Evolutionary conservation across 495 filamentous ascomycete genomes (phyloP).

Genomic region (Darksidea phi): DNA sequence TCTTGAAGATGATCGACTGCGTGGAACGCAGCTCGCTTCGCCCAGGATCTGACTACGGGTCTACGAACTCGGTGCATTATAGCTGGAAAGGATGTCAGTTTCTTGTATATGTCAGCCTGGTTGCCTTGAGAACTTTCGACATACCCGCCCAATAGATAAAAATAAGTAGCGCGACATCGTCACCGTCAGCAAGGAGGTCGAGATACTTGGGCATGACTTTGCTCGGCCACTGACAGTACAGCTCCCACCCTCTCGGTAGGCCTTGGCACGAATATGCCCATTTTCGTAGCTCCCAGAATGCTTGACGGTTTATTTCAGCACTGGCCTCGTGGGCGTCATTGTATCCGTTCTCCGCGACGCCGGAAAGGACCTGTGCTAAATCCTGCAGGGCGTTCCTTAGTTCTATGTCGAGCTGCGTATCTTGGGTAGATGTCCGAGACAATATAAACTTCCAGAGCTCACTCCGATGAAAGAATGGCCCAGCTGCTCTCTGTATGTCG

Average conservation of each 20-base stretch:
- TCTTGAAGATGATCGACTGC: background rate
- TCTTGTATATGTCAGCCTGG: too few species aligned
- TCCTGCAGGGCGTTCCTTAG: background rate
- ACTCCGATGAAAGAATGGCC: slow-evolving; percentile 1
- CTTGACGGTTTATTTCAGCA: slow-evolving; percentile 11
- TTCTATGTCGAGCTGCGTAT: background rate
- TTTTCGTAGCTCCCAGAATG: slow-evolving; percentile 12
- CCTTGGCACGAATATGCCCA: slow-evolving; percentile 9
- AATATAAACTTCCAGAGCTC: slow-evolving; percentile 8
- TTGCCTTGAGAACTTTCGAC: too few species aligned
- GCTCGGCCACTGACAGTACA: slow-evolving; percentile 9
- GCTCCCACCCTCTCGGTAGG: slow-evolving; percentile 1
- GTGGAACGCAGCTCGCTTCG: slow-evolving; percentile 1
- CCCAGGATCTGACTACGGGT: slow-evolving; percentile 6
- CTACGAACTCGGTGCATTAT: slow-evolving; percentile 6
- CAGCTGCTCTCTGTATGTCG: background rate
- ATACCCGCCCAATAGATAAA: slow-evolving; percentile 18
- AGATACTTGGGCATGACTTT: background rate
- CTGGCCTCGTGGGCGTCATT: background rate
- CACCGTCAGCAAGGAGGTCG: slow-evolving; percentile 3
- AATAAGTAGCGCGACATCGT: slow-evolving; percentile 24
- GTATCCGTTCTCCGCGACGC: background rate
- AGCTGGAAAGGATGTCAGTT: background rate
- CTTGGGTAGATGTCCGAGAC: background rate
- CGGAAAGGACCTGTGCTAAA: background rate